A percentile compares a stretch with the other conserved stretches of the same genome.
phyloP scores from a whole-genome alignment of 2,329 filamentous ascomycete species.

The Plenodomus tracheiphilus region DNA sequence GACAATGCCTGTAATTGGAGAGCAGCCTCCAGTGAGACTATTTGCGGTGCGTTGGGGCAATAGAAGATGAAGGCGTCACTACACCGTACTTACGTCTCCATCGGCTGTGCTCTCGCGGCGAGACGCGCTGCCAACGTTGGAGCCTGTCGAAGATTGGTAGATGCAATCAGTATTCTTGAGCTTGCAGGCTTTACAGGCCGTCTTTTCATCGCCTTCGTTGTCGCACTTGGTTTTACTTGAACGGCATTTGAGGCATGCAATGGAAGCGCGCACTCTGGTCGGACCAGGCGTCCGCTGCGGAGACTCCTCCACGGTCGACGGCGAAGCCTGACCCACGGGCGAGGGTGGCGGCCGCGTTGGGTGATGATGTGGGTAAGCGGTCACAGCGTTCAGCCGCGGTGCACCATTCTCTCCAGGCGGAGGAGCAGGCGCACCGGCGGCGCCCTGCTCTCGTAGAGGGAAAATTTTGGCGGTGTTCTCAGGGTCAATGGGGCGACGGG shows the following conservation, averaged over 20 bases:
- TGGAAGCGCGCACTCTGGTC: slow-evolving; percentile 70
- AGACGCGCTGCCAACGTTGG: slow-evolving; percentile 30
- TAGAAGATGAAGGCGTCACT: not conserved
- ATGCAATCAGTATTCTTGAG: slow-evolving; percentile 72
- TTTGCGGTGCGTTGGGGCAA: not conserved
- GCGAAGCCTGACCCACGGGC: slow-evolving; percentile 27
- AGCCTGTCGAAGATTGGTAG: slow-evolving; percentile 62
- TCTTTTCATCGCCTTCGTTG: slow-evolving; percentile 72
- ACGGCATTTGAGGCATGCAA: slow-evolving; percentile 75
- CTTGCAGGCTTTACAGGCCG: slow-evolving; percentile 74
- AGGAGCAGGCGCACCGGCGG: slow-evolving; percentile 29
- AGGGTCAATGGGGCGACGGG: not conserved
- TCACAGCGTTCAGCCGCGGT: slow-evolving; percentile 25
- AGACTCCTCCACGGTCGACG: slow-evolving; percentile 35
- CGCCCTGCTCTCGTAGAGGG: slow-evolving; percentile 23
- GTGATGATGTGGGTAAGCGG: slow-evolving; percentile 14
- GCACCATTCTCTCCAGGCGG: slow-evolving; percentile 24
- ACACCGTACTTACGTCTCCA: slow-evolving; percentile 23
- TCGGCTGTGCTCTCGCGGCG: slow-evolving; percentile 46
- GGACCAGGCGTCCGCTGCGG: slow-evolving; percentile 31
- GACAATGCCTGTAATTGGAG: too few species aligned
- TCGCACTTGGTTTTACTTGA: slow-evolving; percentile 87
- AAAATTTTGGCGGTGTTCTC: slow-evolving; percentile 36
- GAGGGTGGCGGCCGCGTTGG: slow-evolving; percentile 26
- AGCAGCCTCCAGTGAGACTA: too few species aligned